Evolutionary conservation across 1,284 basidiomycete species (phyloP), one percentile per base, ranked within the genome.

Genomic region (Pisolithus thermaeus): DNA sequence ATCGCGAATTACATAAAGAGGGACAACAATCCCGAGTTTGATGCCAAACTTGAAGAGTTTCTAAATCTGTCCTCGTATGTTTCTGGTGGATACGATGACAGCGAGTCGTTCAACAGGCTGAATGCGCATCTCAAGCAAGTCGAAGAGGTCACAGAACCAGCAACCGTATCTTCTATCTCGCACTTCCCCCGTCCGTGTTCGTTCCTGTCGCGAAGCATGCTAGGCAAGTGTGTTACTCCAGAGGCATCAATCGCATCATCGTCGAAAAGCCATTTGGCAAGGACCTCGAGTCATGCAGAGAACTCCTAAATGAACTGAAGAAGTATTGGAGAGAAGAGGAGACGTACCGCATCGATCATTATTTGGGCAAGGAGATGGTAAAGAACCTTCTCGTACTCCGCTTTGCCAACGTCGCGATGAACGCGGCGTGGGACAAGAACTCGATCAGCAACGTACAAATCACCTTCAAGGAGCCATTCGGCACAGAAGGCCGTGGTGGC

Each of bases 361-460:
- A 97, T 70, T 86, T 97, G 51, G 94, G 94, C 56, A 97, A 97
- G 76, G 94, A 97, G 78, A 97, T 97, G 94, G 90, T 97, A 68
- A 97, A 97, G 79, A 97, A 97, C 70, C 69, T 97, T 52, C 87
- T 97, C 56, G 91, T 97, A 32, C 76, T 97, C 47, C 86, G 94
- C 40, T 97, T 97, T 65, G 94, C 91, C 57, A 97, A 97, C 71
- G 74, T 93, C 59, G 90, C 93, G 28, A 72, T 97, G 71, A 83
- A 84, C 57, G 82, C 90, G 27, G 81, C 81, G 25, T 95, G 94
- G 89, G 93, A 97, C 75, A 96, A 90, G 72, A 92, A 93, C 70
- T 90, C 84, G 53, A 89, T 97, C 73, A 86, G 83, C 72, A 97
- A 93, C 67, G 91, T 97, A 38, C 95, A 97, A 71, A 96, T 97